Evolutionary conservation across 164 flowering plant species (phyloP).

Genomic region (Stephania yunnanensis): DNA sequence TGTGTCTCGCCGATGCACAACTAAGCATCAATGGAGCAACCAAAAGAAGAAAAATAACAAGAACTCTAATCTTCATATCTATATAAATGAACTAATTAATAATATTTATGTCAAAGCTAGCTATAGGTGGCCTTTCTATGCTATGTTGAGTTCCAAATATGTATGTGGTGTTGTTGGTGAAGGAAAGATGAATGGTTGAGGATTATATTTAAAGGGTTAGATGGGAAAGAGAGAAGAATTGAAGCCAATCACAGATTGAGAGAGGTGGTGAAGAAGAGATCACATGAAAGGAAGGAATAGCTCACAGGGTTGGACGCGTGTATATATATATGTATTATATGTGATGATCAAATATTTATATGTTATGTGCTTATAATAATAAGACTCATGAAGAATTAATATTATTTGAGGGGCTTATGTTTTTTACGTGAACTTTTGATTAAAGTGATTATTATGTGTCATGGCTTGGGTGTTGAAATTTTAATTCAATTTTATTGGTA

Average conservation of each 20-base stretch:
- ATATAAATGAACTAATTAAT: neutral
- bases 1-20: constrained; percentile 23
- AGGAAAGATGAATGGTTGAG: neutral
- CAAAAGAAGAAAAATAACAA: constrained; percentile 20
- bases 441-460: neutral
- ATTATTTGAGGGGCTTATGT: neutral
- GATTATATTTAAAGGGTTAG: constrained; percentile 6
- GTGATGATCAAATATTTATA: too few relatives aligned
- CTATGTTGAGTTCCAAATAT: too few relatives aligned
- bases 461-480: neutral
- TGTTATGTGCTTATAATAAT: too few relatives aligned
- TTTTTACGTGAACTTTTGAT: neutral
- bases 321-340: too few relatives aligned
- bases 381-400: neutral
- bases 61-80: constrained; percentile 22
- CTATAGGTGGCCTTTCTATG: too few relatives aligned
- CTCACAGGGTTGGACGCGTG: neutral
- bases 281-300: constrained; percentile 20
- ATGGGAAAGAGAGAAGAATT: constrained; percentile 26
- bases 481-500: too few relatives aligned
- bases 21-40: constrained; percentile 13
- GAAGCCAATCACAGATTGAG: constrained; percentile 43
- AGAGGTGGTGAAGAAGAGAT: constrained; percentile 4
- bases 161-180: neutral
- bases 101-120: too few relatives aligned